Evolutionary conservation across 345 rosid species (phyloP).

Genomic region (Syzygium oleosum): DNA sequence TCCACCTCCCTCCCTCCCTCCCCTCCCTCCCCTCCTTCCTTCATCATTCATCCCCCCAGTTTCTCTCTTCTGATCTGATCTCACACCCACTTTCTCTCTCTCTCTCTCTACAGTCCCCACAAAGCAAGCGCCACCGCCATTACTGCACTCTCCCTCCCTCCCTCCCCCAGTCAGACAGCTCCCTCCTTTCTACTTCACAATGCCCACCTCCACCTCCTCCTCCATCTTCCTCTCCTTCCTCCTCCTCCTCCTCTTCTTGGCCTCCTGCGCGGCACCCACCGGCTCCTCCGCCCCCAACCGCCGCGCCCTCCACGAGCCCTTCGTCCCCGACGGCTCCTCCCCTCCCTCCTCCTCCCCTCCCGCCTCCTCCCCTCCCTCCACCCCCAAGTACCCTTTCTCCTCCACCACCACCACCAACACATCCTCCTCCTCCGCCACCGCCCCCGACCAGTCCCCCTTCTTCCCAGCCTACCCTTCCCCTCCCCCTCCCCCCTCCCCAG

Average conservation of each 20-base stretch:
- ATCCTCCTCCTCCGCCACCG: slow-evolving; percentile 3
- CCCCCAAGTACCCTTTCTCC: slow-evolving; percentile 47
- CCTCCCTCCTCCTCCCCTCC: slow-evolving; percentile 15
- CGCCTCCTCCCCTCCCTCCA: slow-evolving; percentile 24
- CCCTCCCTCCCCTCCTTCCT: not conserved
- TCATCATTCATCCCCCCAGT: not conserved
- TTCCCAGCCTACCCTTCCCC: slow-evolving; percentile 67
- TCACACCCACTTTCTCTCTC: not conserved
- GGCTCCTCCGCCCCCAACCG: slow-evolving; percentile 19
- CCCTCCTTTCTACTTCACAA: slow-evolving; percentile 12
- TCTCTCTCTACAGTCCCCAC: not conserved
- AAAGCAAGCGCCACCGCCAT: not conserved
- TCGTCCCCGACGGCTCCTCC: slow-evolving; percentile 32
- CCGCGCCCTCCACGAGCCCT: slow-evolving; percentile 75
- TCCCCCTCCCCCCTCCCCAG: slow-evolving; percentile 65
- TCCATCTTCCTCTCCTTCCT: slow-evolving; percentile 5
- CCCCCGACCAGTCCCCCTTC: slow-evolving; percentile 52
- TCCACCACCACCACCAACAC: slow-evolving; percentile 23
- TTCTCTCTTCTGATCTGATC: not conserved
- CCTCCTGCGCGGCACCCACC: not conserved
- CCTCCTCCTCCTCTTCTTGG: slow-evolving; percentile 13
- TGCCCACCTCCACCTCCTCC: slow-evolving; percentile 16
- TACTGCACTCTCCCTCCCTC: not conserved
- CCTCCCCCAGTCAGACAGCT: not conserved
- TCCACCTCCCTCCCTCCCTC: not conserved